These are phyloP conservation scores for Arthrocladium fulminans DNA, from an alignment of 2,329 filamentous ascomycete genomes.

Conservation along the genomic window DNA sequence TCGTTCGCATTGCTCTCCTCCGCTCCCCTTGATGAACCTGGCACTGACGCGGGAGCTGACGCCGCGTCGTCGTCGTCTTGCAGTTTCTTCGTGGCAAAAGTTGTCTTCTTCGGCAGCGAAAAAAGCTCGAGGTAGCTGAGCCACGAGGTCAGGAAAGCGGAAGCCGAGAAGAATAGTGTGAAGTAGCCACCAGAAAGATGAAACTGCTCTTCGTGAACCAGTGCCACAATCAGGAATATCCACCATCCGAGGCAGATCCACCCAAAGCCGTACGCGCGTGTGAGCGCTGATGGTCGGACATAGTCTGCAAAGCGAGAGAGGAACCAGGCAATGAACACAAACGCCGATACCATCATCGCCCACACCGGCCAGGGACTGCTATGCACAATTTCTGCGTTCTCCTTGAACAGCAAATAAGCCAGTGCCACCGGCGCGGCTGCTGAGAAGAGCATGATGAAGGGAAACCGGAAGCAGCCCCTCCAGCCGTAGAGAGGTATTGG, in stretches of 20 bases:
- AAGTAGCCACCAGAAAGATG: conserved; percentile 70
- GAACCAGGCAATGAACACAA: conserved; percentile 75
- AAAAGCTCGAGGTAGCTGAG: conserved; percentile 75
- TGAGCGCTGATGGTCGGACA: conserved; percentile 74
- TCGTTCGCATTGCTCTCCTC: conserved; percentile 29
- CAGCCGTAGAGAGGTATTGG: conserved; percentile 61
- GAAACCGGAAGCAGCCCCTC: conserved; percentile 76
- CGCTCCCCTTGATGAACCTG: neutral
- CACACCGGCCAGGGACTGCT: conserved; percentile 81
- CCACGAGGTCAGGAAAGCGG: conserved; percentile 63
- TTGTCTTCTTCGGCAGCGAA: conserved; percentile 60
- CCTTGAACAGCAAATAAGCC: conserved; percentile 65
- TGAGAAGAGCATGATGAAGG: conserved; percentile 62
- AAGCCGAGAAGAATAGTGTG: conserved; percentile 68
- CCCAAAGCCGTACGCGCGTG: conserved; percentile 68
- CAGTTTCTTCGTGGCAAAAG: conserved; percentile 54
- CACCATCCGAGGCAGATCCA: conserved; percentile 78
- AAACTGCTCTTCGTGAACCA: conserved; percentile 66
- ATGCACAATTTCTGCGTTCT: conserved; percentile 87
- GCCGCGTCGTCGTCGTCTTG: conserved; percentile 17
- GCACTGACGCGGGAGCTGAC: conserved; percentile 13
- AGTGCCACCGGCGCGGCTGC: conserved; percentile 61
- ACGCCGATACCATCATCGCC: conserved; percentile 76
- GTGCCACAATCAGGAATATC: conserved; percentile 60
- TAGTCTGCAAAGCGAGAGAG: conserved; percentile 69